phyloP scores from a whole-genome alignment of 2,329 filamentous ascomycete species.

The Fusarium foetens region DNA sequence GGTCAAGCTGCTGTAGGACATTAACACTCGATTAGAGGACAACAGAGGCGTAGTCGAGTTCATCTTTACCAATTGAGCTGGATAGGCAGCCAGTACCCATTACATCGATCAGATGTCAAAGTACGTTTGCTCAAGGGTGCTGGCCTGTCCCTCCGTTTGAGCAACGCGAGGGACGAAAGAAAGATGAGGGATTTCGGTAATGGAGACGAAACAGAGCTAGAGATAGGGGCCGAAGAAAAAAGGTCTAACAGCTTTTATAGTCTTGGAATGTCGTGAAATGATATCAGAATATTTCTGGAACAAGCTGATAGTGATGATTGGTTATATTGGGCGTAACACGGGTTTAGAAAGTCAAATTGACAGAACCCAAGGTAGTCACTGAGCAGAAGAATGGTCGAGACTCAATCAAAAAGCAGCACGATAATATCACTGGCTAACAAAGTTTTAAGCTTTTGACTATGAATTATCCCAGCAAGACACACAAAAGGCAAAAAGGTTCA shows the following conservation, averaged over 20 bases:
- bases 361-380: neutral
- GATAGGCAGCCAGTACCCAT: neutral
- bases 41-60: neutral
- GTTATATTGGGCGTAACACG: neutral
- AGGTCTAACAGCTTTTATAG: no score
- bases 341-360: neutral
- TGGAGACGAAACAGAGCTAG: rapidly evolving
- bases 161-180: neutral
- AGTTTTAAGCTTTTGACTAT: neutral
- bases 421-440: neutral
- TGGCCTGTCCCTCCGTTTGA: neutral
- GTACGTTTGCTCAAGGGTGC: neutral
- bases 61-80: neutral
- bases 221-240: neutral
- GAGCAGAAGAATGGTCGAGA: neutral
- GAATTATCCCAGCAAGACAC: neutral
- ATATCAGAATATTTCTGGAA: neutral
- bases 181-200: neutral
- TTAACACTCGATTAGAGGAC: no score
- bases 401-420: neutral
- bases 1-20: neutral
- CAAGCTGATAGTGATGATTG: neutral
- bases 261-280: neutral
- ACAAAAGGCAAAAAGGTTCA: neutral
- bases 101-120: neutral